Conservation (phyloP, 2,329 filamentous ascomycete species). For the Ascochyta fabae region DNA sequence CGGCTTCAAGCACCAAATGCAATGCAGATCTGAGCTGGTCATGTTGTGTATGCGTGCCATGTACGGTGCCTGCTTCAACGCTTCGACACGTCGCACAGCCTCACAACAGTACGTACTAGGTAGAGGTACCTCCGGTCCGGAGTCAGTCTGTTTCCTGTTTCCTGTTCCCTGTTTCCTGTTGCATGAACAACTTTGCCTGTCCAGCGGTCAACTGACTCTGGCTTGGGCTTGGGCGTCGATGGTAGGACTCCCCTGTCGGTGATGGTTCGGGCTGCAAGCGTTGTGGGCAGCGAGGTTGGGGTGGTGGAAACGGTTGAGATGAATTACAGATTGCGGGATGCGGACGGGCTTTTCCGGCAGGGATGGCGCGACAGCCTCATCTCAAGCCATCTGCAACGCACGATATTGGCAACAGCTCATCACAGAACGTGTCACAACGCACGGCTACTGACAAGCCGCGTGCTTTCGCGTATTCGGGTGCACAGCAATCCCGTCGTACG, state of each 20-base stretch:
- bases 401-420: slow-evolving; percentile 32
- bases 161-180: slow-evolving; percentile 2
- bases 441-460: slow-evolving; percentile 29
- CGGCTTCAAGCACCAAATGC: slow-evolving; percentile 26
- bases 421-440: slow-evolving; percentile 16
- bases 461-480: slow-evolving; percentile 9
- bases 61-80: slow-evolving; percentile 18
- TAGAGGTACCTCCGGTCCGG: background rate
- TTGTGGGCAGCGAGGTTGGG: slow-evolving; percentile 20
- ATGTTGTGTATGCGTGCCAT: slow-evolving; percentile 27
- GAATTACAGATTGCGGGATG: slow-evolving; percentile 17
- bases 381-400: slow-evolving; percentile 28
- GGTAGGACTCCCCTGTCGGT: slow-evolving; percentile 16
- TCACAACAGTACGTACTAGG: slow-evolving; percentile 18
- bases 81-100: slow-evolving; percentile 25
- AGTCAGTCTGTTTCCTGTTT: background rate
- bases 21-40: slow-evolving; percentile 36
- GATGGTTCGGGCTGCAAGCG: slow-evolving; percentile 22
- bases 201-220: slow-evolving; percentile 24
- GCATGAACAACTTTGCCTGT: slow-evolving; percentile 20
- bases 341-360: slow-evolving; percentile 13
- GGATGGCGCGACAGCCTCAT: slow-evolving; percentile 27
- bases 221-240: slow-evolving; percentile 28
- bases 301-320: slow-evolving; percentile 5
- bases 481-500: slow-evolving; percentile 11